Evolutionary conservation across 2,329 filamentous ascomycete species (phyloP).

Genomic region (Stemphylium vesicarium): DNA sequence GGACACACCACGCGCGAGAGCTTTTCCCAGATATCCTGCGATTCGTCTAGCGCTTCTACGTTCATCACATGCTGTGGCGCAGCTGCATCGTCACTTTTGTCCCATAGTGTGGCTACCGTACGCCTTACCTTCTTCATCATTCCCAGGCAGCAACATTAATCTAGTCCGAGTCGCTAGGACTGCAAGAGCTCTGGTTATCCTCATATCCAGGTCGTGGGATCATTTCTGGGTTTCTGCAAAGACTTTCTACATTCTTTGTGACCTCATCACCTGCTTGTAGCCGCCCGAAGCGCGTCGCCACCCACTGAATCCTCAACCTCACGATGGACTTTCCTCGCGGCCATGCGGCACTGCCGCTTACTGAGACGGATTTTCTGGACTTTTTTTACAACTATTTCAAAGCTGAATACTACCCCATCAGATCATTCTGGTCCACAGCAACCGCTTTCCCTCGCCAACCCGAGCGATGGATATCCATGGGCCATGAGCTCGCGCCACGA

Average conservation of each 20-base stretch:
- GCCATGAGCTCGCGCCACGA: slow-evolving; percentile 41
- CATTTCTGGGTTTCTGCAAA: background rate
- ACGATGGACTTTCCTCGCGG: slow-evolving; percentile 44
- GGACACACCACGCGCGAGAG: slow-evolving; percentile 3
- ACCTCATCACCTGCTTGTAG: background rate
- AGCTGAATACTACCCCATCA: slow-evolving; percentile 47
- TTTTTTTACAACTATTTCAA: slow-evolving; percentile 49
- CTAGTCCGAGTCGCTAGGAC: slow-evolving; percentile 6
- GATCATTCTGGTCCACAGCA: slow-evolving; percentile 46
- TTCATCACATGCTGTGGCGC: slow-evolving; percentile 39
- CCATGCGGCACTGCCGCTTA: slow-evolving; percentile 41
- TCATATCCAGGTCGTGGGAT: background rate
- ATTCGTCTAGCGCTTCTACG: slow-evolving; percentile 1
- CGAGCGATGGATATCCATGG: slow-evolving; percentile 42
- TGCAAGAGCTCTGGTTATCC: background rate
- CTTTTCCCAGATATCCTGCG: background rate
- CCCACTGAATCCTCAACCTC: slow-evolving; percentile 1
- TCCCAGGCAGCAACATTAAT: slow-evolving; percentile 43
- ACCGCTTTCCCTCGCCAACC: slow-evolving; percentile 40
- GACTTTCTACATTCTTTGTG: background rate
- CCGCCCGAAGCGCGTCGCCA: slow-evolving; percentile 11
- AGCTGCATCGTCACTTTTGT: slow-evolving; percentile 29
- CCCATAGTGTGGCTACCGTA: slow-evolving; percentile 9
- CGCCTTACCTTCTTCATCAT: slow-evolving; percentile 25
- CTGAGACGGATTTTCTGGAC: slow-evolving; percentile 42